phyloP scores from a whole-genome alignment of 163 green algal genomes.

The Volvox carteri region DNA sequence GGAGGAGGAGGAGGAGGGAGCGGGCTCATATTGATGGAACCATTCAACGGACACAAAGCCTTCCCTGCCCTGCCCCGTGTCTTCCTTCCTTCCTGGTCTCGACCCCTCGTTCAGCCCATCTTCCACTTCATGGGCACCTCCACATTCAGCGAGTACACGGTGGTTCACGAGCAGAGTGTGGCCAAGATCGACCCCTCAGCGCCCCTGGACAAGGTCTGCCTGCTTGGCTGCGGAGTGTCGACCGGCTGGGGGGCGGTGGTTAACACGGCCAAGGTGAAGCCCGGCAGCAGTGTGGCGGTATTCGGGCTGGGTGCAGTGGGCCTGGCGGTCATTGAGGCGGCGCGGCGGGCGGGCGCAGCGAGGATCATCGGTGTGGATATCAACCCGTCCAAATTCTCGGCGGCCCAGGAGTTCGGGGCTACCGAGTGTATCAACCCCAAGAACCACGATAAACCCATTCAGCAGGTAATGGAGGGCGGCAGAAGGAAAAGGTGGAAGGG shows the following conservation, averaged over 20 bases:
- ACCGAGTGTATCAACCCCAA: slow-evolving; percentile 97
- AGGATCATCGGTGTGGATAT: slow-evolving; percentile 94
- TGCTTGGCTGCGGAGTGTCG: slow-evolving; percentile 94
- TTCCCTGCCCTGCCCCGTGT: not conserved
- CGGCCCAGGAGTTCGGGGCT: slow-evolving; percentile 91
- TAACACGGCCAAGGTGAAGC: slow-evolving; percentile 97
- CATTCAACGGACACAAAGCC: not conserved
- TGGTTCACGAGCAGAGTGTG: slow-evolving; percentile 96
- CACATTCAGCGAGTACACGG: slow-evolving; percentile 98
- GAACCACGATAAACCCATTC: slow-evolving; percentile 90
- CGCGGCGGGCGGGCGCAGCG: slow-evolving; percentile 80
- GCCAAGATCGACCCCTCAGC: slow-evolving; percentile 91
- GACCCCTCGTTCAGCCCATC: slow-evolving; percentile 79
- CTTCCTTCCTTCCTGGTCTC: too few relatives aligned
- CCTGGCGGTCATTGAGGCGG: slow-evolving; percentile 88
- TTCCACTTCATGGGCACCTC: slow-evolving; percentile 98
- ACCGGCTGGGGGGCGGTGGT: slow-evolving; percentile 95
- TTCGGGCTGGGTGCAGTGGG: slow-evolving; percentile 96
- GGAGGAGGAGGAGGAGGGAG: not conserved
- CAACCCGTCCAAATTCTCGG: slow-evolving; percentile 91
- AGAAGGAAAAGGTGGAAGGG: not conserved
- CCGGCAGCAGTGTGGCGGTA: slow-evolving; percentile 90
- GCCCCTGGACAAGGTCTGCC: slow-evolving; percentile 90
- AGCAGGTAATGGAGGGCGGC: slow-evolving; percentile 68
- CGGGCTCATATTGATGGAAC: not conserved